Evolutionary conservation across 2,329 filamentous ascomycete genomes (phyloP).

Genomic region (Hymenoscyphus fructigenus): DNA sequence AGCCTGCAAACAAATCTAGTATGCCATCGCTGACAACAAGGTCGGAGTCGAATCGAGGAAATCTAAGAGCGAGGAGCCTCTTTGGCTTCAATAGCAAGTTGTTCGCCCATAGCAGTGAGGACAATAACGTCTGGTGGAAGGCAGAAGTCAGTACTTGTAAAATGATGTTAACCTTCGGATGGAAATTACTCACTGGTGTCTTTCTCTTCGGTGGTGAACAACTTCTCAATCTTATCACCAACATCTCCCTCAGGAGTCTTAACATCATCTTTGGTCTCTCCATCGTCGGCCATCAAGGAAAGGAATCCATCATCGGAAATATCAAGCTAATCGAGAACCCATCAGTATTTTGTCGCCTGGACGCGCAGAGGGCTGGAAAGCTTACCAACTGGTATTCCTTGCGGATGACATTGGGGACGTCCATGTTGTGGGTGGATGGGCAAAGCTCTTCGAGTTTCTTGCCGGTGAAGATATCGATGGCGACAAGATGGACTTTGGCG

Average conservation of each 20-base stretch:
- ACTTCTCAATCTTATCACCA: slow-evolving; percentile 79
- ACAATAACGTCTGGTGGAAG: slow-evolving; percentile 73
- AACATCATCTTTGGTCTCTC: slow-evolving; percentile 91
- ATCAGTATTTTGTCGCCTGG: neutral
- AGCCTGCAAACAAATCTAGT: slow-evolving; percentile 29
- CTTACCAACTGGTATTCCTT: slow-evolving; percentile 93
- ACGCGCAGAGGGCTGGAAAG: slow-evolving; percentile 28
- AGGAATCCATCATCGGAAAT: slow-evolving; percentile 94
- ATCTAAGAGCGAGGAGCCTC: slow-evolving; percentile 64
- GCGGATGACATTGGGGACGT: slow-evolving; percentile 91
- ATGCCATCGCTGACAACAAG: slow-evolving; percentile 34
- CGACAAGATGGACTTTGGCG: slow-evolving; percentile 99
- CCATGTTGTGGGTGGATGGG: slow-evolving; percentile 97
- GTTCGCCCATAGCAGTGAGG: slow-evolving; percentile 94
- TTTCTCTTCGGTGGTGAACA: slow-evolving; percentile 82
- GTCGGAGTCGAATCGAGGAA: slow-evolving; percentile 29
- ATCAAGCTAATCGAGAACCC: slow-evolving; percentile 62
- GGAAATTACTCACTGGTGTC: slow-evolving; percentile 72
- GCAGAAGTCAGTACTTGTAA: slow-evolving; percentile 2
- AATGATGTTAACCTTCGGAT: too few relatives aligned
- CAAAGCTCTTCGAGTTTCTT: slow-evolving; percentile 99
- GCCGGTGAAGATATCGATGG: slow-evolving; percentile 97
- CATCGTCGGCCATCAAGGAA: slow-evolving; percentile 85
- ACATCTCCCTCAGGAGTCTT: slow-evolving; percentile 87
- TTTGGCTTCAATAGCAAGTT: slow-evolving; percentile 90